Percentiles rank a stretch among this genome's conserved stretches.
phyloP scores from a whole-genome alignment of 106 monocot genomes.

The Dioscorea dumetorum region DNA sequence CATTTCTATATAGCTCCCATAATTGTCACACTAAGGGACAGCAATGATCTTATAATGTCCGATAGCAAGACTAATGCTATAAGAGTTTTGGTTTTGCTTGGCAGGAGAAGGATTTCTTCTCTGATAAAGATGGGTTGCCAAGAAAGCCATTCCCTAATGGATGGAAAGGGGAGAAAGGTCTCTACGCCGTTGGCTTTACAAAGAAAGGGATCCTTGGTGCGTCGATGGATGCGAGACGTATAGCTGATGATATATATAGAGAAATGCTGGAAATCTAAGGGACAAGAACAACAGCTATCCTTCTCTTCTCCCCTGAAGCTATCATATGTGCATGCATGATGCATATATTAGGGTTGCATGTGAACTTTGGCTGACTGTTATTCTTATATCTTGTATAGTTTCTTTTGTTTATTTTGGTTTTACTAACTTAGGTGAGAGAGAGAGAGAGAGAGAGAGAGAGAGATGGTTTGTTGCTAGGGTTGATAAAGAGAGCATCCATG shows the following conservation, averaged over 20 bases:
- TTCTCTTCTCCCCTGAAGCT: slow-evolving; percentile 1
- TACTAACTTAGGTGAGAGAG: slow-evolving; percentile 9
- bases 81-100: background rate
- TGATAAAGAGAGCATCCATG: background rate
- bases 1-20: background rate
- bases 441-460: background rate
- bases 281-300: background rate
- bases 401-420: background rate
- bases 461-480: background rate
- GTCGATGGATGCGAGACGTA: slow-evolving; percentile 60
- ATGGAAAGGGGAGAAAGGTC: slow-evolving; percentile 70
- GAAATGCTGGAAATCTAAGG: slow-evolving; percentile 25
- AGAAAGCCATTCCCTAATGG: slow-evolving; percentile 65
- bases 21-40: too few relatives aligned
- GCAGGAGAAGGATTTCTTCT: slow-evolving; percentile 80
- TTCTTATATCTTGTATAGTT: slow-evolving; percentile 5
- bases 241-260: slow-evolving; percentile 67
- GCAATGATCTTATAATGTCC: too few relatives aligned
- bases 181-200: slow-evolving; percentile 75
- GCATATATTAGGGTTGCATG: background rate
- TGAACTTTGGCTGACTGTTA: background rate
- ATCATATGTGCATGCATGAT: background rate
- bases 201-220: slow-evolving; percentile 66
- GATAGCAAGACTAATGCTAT: background rate
- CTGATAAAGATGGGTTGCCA: slow-evolving; percentile 61